Evolutionary conservation across 257 asterid species (phyloP), one percentile per base, ranked within the genome.

Genomic region (Mentha longifolia): DNA sequence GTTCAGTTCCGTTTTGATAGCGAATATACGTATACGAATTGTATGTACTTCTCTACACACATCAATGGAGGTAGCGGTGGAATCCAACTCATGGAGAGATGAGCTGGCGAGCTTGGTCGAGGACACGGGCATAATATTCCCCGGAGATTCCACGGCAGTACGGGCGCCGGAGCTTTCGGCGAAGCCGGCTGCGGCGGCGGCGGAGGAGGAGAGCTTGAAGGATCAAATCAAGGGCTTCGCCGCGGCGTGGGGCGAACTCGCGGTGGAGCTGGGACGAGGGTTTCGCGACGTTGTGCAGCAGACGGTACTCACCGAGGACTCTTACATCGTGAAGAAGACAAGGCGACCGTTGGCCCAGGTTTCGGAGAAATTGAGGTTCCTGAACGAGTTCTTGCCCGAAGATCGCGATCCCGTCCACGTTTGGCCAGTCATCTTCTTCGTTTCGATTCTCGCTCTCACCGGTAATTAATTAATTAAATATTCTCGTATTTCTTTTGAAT

Each of bases 401-500:
- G 98, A 92, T 83, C 95, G 96, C 66, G 88, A 90, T 81, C 98
- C 98, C 6, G 59, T 77, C 31, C 96, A 84, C 76, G 93, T 87
- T 37, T 92, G 96, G 96, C 72, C 86, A 7, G 82, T 92, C 65
- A 80, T 92, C 15, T 71, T 90, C 79, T 78, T 83, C 79, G 96
- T 92, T 41, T 84, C 83, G 64, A 2, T 90, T 52, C 78, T 92
- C 25, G 84, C 95, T 43, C 78, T 92, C n/a, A 77, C 92, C 20
- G 98, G 98, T 92, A 81, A 77, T 30, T 9, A 8, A 8, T 37
- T 37, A 3, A n/a, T n/a, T n/a, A n/a, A n/a, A 50, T 17, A 6
- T 16, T 16, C 50, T 4, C 17, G 19, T 16, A 15, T 52, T 11
- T 13, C 54, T 61, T 31, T 28, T 30, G 8, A 0, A 0, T 50